phyloP scores from a whole-genome alignment of 495 filamentous ascomycete species.

The Copromyces sp. region DNA sequence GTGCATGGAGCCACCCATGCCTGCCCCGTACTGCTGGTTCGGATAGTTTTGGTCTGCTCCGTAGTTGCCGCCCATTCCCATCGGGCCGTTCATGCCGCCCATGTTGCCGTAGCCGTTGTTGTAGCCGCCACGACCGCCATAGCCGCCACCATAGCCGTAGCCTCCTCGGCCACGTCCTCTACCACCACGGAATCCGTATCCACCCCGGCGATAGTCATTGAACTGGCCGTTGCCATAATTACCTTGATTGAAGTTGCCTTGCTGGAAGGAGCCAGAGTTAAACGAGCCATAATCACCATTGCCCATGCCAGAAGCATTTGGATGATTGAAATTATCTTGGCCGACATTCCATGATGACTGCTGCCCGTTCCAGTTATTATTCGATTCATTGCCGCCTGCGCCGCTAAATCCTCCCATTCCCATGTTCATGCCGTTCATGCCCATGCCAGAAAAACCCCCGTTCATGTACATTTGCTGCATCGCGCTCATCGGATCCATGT shows the following conservation, averaged over 20 bases:
- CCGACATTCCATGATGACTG: slow-evolving; percentile 64
- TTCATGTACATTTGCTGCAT: slow-evolving; percentile 79
- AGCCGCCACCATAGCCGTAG: slow-evolving; percentile 38
- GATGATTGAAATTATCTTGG: slow-evolving; percentile 56
- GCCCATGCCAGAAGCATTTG: slow-evolving; percentile 68
- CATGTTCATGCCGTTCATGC: slow-evolving; percentile 90
- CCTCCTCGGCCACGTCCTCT: slow-evolving; percentile 53
- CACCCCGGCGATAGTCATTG: slow-evolving; percentile 52
- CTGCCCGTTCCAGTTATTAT: slow-evolving; percentile 56
- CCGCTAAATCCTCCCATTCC: slow-evolving; percentile 56
- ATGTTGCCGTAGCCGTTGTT: slow-evolving; percentile 6
- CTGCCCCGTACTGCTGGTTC: slow-evolving; percentile 12
- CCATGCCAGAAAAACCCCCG: slow-evolving; percentile 73
- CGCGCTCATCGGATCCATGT: slow-evolving; percentile 68
- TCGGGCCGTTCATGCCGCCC: slow-evolving; percentile 10
- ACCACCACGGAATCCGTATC: slow-evolving; percentile 39
- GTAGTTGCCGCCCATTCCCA: slow-evolving; percentile 25
- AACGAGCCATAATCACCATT: slow-evolving; percentile 71
- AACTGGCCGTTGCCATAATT: slow-evolving; percentile 50
- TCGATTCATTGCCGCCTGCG: slow-evolving; percentile 41
- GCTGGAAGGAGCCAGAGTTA: slow-evolving; percentile 57
- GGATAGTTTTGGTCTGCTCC: slow-evolving; percentile 22
- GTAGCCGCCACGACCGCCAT: slow-evolving; percentile 40
- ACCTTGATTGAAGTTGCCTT: slow-evolving; percentile 48
- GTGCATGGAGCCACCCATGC: slow-evolving; percentile 5